These are phyloP conservation scores for Caryopteris hybrid DNA, from an alignment of 305 asterid genomes.

Conservation along the genomic window DNA sequence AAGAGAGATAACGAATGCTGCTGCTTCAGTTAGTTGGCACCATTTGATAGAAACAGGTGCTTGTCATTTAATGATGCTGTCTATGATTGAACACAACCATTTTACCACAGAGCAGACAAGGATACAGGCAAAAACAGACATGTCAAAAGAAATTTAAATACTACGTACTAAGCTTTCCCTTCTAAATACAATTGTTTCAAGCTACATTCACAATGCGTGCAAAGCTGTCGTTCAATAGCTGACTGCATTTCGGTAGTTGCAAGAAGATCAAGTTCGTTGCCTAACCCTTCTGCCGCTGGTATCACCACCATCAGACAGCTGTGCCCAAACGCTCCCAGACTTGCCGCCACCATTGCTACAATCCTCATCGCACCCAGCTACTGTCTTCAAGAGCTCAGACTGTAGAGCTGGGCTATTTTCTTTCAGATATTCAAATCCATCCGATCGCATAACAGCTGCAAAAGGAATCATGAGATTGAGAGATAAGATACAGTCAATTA, in stretches of 20 bases:
- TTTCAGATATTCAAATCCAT: conserved; percentile 81
- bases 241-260: no score
- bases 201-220: not conserved
- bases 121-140: not conserved
- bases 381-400: conserved; percentile 89
- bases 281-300: conserved; percentile 87
- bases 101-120: not conserved
- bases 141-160: not conserved
- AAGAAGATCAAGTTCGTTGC: conserved; percentile 61
- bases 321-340: conserved; percentile 94
- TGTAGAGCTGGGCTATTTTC: conserved; percentile 81
- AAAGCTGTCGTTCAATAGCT: no score
- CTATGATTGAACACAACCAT: not conserved
- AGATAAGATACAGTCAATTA: not conserved
- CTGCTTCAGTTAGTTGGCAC: not conserved
- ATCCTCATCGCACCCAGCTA: conserved; percentile 95
- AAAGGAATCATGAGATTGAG: not conserved
- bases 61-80: not conserved
- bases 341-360: conserved; percentile 85
- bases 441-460: conserved; percentile 93
- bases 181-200: conserved; percentile 19
- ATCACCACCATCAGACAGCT: conserved; percentile 96
- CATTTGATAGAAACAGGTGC: not conserved
- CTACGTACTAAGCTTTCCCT: not conserved
- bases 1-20: no score